phyloP scores from a whole-genome alignment of 441 rosid genomes.

The Raphanus hybrid region DNA sequence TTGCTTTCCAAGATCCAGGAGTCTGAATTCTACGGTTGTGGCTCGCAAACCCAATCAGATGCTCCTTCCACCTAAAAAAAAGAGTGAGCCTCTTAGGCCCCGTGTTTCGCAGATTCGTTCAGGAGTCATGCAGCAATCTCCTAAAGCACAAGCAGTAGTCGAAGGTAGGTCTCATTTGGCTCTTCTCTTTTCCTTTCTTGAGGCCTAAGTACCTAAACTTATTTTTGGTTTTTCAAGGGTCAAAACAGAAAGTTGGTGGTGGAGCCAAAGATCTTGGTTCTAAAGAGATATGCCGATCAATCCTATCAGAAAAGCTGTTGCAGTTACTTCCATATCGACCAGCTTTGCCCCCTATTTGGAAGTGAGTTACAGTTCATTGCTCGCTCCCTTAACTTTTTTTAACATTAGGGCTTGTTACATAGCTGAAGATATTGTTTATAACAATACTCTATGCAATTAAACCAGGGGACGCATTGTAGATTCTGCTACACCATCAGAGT shows the following conservation, averaged over 20 bases:
- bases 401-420: slow-evolving; percentile 17
- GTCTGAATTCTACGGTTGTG: slow-evolving; percentile 19
- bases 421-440: slow-evolving; percentile 15
- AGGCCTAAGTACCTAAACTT: slow-evolving; percentile 2
- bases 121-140: slow-evolving; percentile 24
- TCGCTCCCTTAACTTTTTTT: too few species aligned
- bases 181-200: slow-evolving; percentile 17
- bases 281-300: slow-evolving; percentile 33
- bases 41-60: slow-evolving; percentile 36
- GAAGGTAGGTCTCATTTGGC: slow-evolving; percentile 46
- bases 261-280: slow-evolving; percentile 33
- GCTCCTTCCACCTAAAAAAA: slow-evolving; percentile 31
- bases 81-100: slow-evolving; percentile 29
- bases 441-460: slow-evolving; percentile 25
- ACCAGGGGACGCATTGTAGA: slow-evolving; percentile 64
- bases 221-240: slow-evolving; percentile 38
- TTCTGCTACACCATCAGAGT: slow-evolving; percentile 40
- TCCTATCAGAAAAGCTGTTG: slow-evolving; percentile 34
- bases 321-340: slow-evolving; percentile 49
- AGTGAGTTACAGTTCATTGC: slow-evolving; percentile 42
- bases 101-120: slow-evolving; percentile 32
- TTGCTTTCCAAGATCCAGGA: slow-evolving; percentile 25
- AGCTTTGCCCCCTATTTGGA: slow-evolving; percentile 55
- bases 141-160: slow-evolving; percentile 29
- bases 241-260: slow-evolving; percentile 26